Evolutionary conservation across 371 early-diverging fungal species (phyloP).

Genomic region (Ordospora colligata): DNA sequence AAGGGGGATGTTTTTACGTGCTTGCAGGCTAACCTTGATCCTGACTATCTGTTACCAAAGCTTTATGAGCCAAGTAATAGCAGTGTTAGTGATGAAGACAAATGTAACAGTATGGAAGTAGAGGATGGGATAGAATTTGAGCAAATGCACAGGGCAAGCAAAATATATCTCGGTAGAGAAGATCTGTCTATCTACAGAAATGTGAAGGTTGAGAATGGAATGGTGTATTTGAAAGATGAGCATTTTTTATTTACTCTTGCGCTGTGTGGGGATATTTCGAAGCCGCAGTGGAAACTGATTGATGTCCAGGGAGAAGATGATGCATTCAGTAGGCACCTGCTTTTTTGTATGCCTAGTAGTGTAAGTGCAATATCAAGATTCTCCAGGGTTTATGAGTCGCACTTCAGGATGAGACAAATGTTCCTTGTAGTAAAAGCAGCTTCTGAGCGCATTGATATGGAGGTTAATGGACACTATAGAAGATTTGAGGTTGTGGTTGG

Average conservation of each 20-base stretch:
- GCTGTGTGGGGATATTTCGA: constrained; percentile 31
- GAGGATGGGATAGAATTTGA: not conserved
- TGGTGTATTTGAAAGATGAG: constrained; percentile 1
- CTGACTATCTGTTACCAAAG: not conserved
- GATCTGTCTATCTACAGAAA: constrained; percentile 7
- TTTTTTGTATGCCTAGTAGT: not conserved
- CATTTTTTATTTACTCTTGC: constrained; percentile 23
- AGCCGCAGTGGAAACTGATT: constrained; percentile 35
- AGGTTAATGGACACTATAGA: not conserved
- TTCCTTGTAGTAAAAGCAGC: not conserved
- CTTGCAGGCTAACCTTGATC: not conserved
- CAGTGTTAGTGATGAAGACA: not conserved
- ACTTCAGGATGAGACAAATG: not conserved
- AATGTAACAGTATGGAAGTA: too few relatives aligned
- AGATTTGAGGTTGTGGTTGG: not conserved
- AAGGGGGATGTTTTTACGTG: constrained; percentile 6
- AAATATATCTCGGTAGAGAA: constrained; percentile 39
- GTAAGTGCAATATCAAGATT: not conserved
- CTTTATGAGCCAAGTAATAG: not conserved
- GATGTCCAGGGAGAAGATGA: constrained; percentile 3
- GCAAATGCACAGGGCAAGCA: constrained; percentile 24
- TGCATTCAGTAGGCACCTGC: not conserved
- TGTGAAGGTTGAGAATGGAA: constrained; percentile 20
- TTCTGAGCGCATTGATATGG: not conserved
- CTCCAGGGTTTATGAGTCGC: not conserved